phyloP scores from a whole-genome alignment of 2,329 filamentous ascomycete genomes.

The Xylariaceae sp. region DNA sequence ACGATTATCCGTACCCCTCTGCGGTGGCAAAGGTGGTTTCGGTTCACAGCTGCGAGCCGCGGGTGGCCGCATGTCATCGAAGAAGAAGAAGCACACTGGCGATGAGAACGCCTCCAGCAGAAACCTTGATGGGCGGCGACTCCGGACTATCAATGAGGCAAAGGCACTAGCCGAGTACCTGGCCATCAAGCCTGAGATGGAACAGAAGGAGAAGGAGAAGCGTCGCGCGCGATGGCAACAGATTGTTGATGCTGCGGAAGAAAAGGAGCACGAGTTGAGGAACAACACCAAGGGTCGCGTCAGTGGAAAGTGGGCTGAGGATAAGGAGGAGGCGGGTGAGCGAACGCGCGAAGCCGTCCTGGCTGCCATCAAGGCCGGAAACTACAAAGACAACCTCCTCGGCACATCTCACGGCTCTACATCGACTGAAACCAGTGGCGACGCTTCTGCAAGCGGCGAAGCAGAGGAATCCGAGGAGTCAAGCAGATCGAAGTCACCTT shows the following conservation, averaged over 20 bases:
- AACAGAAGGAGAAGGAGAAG: constrained; percentile 85
- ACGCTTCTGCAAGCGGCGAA: constrained; percentile 32
- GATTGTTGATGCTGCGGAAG: constrained; percentile 78
- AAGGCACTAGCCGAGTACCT: constrained; percentile 94
- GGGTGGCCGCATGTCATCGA: constrained; percentile 96
- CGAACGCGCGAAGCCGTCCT: constrained; percentile 73
- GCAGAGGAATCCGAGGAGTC: constrained; percentile 36
- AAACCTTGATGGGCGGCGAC: constrained; percentile 82
- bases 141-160: constrained; percentile 90
- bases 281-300: constrained; percentile 66
- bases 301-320: constrained; percentile 91
- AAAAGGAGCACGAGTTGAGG: constrained; percentile 75
- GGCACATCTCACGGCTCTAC: constrained; percentile 47
- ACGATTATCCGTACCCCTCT: constrained; percentile 70
- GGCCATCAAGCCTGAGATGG: constrained; percentile 95
- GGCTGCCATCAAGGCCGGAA: constrained; percentile 61
- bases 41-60: constrained; percentile 94
- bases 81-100: constrained; percentile 75
- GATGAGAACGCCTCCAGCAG: constrained; percentile 87
- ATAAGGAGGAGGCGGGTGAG: constrained; percentile 84
- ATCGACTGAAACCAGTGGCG: constrained; percentile 35
- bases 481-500: constrained; percentile 44
- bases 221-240: constrained; percentile 80
- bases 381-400: constrained; percentile 56
- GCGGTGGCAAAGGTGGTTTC: constrained; percentile 95